These are phyloP conservation scores for Chlorella sorokiniana DNA, from an alignment of 139 green algal genomes.

Conservation along the genomic window DNA sequence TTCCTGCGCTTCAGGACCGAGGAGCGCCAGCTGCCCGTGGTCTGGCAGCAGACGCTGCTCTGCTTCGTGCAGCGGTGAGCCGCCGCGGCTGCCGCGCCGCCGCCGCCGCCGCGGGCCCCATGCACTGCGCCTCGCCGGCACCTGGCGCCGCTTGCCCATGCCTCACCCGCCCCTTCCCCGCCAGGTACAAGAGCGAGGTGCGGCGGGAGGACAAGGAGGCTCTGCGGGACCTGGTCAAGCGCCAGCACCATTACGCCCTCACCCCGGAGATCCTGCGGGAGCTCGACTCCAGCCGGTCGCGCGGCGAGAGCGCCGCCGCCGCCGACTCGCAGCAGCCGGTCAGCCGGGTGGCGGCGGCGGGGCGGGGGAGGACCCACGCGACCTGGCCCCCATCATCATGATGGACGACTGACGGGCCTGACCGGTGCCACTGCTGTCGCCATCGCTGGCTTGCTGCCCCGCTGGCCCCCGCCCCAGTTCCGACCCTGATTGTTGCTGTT, in stretches of 20 bases:
- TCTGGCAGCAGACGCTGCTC: constrained; percentile 97
- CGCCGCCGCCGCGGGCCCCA: no score
- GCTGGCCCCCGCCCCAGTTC: no score
- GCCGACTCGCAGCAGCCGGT: not conserved
- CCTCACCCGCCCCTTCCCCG: not conserved
- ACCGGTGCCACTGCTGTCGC: not conserved
- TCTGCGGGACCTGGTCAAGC: constrained; percentile 75
- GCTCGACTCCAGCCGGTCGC: constrained; percentile 65
- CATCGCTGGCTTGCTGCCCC: no score
- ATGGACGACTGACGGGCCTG: constrained; percentile 65
- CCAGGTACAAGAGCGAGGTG: constrained; percentile 91
- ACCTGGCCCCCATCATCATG: constrained; percentile 80
- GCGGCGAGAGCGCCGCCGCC: constrained; percentile 15
- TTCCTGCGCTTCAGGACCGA: constrained; percentile 84
- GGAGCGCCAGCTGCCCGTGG: constrained; percentile 90
- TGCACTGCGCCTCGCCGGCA: no score
- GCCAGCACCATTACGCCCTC: constrained; percentile 90
- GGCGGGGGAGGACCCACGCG: constrained; percentile 65
- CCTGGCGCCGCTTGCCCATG: no score
- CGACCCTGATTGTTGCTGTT: no score
- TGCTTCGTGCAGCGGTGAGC: constrained; percentile 93
- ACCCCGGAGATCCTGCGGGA: constrained; percentile 91
- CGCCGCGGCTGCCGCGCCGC: not conserved
- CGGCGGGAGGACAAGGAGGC: constrained; percentile 76
- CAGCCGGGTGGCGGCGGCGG: constrained; percentile 24